Base-by-base conservation (phyloP, 1,139 yeast genomes). In the Pichia sp. region DNA sequence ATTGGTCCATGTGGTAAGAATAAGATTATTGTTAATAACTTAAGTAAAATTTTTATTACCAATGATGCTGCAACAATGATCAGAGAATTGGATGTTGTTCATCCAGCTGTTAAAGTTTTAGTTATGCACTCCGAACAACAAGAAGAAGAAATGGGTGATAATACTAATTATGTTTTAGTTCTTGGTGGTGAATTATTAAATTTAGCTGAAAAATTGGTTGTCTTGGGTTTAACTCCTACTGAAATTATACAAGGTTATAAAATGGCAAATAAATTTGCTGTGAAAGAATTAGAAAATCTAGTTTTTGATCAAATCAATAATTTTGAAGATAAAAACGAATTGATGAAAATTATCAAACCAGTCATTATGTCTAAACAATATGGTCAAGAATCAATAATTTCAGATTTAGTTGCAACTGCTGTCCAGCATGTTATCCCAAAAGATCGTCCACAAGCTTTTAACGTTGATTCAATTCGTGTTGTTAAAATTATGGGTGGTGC, bases 1-100 rank as follows among this genome's bases (percentile, higher is more conserved):
- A 86, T 92, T 73, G 98, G 98, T 6, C 98, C 98, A 49, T 86
- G 95, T 66, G 98, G 98, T 42, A 78, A 97, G 60, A 92, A 90
- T 67, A 92, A 92, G 74, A 89, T 94, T 63, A 83, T 92, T 59
- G 96, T 90, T 47, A 92, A 92, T 68, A 84, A 64, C 38, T 48
- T 86, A 55, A 90, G 90, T 48, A 89, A 82, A 64, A 84, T 86
- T 32, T 87, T 89, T 61, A 79, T 92, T 54, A 92, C 98, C 39
- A 87, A 87, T 57, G 98, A 94, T 66, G 97, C 97, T 12, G 96
- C 97, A 36, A 92, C 98, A 10, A 92, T 92, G 82, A 72, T 92
- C 52, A 78, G 86, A 55, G 97, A 94, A 64, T 71, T 92, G 48
- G 97, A 92, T 55, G 87, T 94, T 53, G 92, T 92, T 39, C 98